Percentiles rank a stretch among this genome's conserved stretches.
Evolutionary conservation across 768 basidiomycete species (phyloP).

Genomic region (Crassisporium funariophilum): DNA sequence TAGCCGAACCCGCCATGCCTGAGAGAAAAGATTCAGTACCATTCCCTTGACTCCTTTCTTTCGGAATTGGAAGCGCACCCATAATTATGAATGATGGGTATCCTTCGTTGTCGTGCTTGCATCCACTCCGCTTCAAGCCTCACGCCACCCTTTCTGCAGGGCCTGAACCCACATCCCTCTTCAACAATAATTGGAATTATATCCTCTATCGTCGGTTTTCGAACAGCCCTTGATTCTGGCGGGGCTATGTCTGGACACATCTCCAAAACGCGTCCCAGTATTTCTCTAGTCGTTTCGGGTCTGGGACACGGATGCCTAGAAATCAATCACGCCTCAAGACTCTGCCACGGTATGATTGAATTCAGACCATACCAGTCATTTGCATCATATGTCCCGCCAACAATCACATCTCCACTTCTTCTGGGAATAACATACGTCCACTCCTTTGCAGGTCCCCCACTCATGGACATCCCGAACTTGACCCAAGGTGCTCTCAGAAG

Average conservation of each 20-base stretch:
- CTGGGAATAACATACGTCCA: slow-evolving; percentile 66
- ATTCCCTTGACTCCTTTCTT: neutral
- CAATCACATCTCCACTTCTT: slow-evolving; percentile 55
- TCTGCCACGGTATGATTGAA: neutral
- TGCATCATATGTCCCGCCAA: slow-evolving; percentile 59
- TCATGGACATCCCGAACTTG: slow-evolving; percentile 40
- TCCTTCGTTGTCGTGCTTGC: slow-evolving; percentile 18
- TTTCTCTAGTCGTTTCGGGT: slow-evolving; percentile 57
- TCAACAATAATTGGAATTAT: slow-evolving; percentile 50
- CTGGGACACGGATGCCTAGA: slow-evolving; percentile 55
- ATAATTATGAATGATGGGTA: slow-evolving; percentile 34
- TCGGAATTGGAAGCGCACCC: slow-evolving; percentile 24
- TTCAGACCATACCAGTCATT: slow-evolving; percentile 57
- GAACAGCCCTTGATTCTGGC: slow-evolving; percentile 40
- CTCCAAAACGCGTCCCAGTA: slow-evolving; percentile 50
- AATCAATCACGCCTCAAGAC: neutral
- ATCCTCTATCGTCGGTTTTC: slow-evolving; percentile 50
- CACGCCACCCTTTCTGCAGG: slow-evolving; percentile 62
- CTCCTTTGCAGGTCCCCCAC: slow-evolving; percentile 34
- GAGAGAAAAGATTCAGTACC: neutral
- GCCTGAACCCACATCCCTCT: slow-evolving; percentile 55
- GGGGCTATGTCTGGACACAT: slow-evolving; percentile 54
- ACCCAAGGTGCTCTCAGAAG: slow-evolving; percentile 66
- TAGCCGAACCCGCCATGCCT: slow-evolving; percentile 27
- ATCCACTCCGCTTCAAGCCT: slow-evolving; percentile 55